Evolutionary conservation across 768 basidiomycete species (phyloP).

Genomic region (Leccinellum luteum): DNA sequence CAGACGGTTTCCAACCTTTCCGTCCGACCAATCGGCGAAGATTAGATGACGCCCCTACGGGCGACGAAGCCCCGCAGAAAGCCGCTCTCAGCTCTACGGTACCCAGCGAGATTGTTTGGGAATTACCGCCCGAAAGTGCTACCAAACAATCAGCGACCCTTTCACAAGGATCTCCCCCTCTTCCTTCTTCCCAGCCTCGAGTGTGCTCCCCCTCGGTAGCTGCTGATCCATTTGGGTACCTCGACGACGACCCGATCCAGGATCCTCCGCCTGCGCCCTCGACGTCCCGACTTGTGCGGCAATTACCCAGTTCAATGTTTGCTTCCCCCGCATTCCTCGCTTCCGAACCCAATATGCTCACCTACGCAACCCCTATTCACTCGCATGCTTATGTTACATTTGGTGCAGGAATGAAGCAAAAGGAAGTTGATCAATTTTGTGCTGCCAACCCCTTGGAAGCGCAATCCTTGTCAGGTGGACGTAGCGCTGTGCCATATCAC

Average conservation of each 20-base stretch:
- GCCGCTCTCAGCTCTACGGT: background rate
- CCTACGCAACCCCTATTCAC: constrained; percentile 58
- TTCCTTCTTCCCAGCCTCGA: background rate
- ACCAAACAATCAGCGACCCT: constrained; percentile 19
- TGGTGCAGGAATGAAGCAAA: constrained; percentile 82
- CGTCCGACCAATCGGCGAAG: constrained; percentile 24
- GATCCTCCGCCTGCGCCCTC: constrained; percentile 23
- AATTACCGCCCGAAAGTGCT: background rate
- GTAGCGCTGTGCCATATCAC: constrained; percentile 69
- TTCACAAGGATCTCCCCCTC: background rate
- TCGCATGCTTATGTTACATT: constrained; percentile 81
- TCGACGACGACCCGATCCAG: constrained; percentile 39
- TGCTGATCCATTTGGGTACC: constrained; percentile 61
- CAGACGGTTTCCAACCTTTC: constrained; percentile 8
- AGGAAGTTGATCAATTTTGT: constrained; percentile 77
- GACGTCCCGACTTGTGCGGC: constrained; percentile 21
- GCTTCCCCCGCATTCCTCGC: constrained; percentile 32
- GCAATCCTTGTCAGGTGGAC: constrained; percentile 46
- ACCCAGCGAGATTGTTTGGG: background rate
- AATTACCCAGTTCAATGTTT: constrained; percentile 34
- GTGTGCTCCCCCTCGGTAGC: constrained; percentile 14
- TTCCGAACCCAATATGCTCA: constrained; percentile 40
- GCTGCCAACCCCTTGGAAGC: constrained; percentile 66
- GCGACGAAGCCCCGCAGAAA: background rate
- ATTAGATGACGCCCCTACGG: background rate